Percentiles rank a stretch among this genome's conserved stretches.
phyloP scores from a whole-genome alignment of 805 yeast genomes.

The Starmerella cellae region DNA sequence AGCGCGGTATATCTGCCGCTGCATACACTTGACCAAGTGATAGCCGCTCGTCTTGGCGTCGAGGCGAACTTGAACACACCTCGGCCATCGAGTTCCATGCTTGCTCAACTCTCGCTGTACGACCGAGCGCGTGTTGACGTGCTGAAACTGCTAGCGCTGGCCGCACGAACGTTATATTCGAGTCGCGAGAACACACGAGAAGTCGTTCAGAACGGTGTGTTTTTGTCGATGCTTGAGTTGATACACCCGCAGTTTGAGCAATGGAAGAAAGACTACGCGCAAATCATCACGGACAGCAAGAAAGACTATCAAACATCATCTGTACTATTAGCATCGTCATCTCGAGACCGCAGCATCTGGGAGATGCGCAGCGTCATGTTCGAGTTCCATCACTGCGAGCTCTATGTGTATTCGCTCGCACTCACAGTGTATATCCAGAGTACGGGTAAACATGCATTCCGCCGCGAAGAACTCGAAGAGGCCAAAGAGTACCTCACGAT shows the following conservation, averaged over 20 bases:
- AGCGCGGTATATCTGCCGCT: constrained; percentile 69
- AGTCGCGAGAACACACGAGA: constrained; percentile 28
- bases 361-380: constrained; percentile 57
- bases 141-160: constrained; percentile 62
- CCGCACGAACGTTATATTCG: constrained; percentile 71
- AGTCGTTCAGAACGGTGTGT: constrained; percentile 28
- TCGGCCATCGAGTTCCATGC: not conserved
- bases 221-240: constrained; percentile 56
- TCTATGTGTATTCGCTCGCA: constrained; percentile 76
- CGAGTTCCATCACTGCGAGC: constrained; percentile 72
- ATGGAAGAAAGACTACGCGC: constrained; percentile 62
- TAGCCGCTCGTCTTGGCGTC: constrained; percentile 70
- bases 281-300: constrained; percentile 12
- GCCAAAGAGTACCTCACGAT: constrained; percentile 49
- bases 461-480: not conserved
- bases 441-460: not conserved
- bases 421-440: constrained; percentile 27
- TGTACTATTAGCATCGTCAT: not conserved
- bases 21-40: constrained; percentile 68
- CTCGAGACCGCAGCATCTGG: constrained; percentile 27
- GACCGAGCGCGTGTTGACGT: constrained; percentile 74
- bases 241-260: constrained; percentile 63
- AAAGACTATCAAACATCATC: constrained; percentile 13
- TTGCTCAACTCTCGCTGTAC: not conserved
- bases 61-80: constrained; percentile 58